Conservation (phyloP, 306 rosid species). For the Castanea mollissima region DNA sequence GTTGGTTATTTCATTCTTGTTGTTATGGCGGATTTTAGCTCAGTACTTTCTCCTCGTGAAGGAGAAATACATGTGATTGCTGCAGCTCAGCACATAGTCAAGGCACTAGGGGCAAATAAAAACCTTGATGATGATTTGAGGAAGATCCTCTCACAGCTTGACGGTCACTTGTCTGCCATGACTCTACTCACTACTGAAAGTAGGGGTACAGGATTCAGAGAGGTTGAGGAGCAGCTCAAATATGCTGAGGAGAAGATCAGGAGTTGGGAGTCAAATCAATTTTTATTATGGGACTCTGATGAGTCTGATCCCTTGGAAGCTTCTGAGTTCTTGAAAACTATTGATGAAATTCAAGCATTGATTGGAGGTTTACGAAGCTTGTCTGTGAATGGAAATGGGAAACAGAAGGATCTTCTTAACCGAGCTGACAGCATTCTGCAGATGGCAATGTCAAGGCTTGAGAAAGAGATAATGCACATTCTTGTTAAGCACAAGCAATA, state of each 20-base stretch:
- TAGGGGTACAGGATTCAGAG: conserved; percentile 14
- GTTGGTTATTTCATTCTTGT: background rate
- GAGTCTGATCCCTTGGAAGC: conserved; percentile 42
- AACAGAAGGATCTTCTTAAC: conserved; percentile 42
- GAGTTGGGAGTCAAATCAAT: conserved; percentile 42
- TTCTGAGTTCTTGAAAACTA: conserved; percentile 37
- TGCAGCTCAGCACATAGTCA: conserved; percentile 57
- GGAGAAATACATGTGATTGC: conserved; percentile 52
- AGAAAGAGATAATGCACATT: conserved; percentile 49
- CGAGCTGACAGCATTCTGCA: conserved; percentile 45
- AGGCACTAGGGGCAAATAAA: conserved; percentile 47
- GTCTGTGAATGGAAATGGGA: conserved; percentile 26
- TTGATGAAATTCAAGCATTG: conserved; percentile 41
- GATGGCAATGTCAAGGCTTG: conserved; percentile 58
- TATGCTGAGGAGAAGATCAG: conserved; percentile 37
- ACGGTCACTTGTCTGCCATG: conserved; percentile 52
- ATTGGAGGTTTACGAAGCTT: conserved; percentile 37
- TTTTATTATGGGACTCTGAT: conserved; percentile 42
- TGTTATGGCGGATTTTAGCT: conserved; percentile 43
- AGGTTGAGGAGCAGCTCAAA: conserved; percentile 39
- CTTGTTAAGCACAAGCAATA: conserved; percentile 49
- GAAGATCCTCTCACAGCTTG: conserved; percentile 51
- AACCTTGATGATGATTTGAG: conserved; percentile 43
- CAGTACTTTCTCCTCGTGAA: conserved; percentile 33
- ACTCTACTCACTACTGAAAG: conserved; percentile 25